Evolutionary conservation across 2,329 filamentous ascomycete genomes (phyloP), one percentile per base, ranked within the genome.

Genomic region (Penicillium sp.): DNA sequence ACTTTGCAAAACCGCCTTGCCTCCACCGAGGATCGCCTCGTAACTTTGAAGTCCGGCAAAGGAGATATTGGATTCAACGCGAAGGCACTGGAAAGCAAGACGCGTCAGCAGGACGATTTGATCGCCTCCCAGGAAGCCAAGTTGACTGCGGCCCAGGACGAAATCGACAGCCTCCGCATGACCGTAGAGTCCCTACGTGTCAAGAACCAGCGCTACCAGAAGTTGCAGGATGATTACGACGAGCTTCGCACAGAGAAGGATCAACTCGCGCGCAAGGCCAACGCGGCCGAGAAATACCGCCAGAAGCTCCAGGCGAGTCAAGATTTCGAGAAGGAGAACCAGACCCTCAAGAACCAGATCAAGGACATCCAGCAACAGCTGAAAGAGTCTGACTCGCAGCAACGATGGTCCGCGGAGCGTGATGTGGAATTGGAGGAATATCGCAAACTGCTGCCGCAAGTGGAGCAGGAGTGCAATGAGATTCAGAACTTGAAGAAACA

Each of bases 111-210:
- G 64, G 86, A 90, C 69, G 81, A 87, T 54, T 78, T 91, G 47
- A 92, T 92, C 66, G 85, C 86, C 38, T 82, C 79, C 22, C 83
- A 91, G 62, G 89, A 92, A 69, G 81, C 82, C 18, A 83, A 89
- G 62, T 74, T 87, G 10, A 83, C 88, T 53, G 77, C 81, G 31
- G 64, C 73, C 29, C 74, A 79, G 54, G 70, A 76, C 52, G 75
- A 78, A 55, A 71, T 77, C 6, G 75, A 77, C 57, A 72, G 73
- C 27, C 62, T 79, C 27, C 70, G 73, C 18, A 79, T 77, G 71
- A 72, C 70, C 0, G 68, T 77, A 22, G 76, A 78, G 54, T 74
- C 75, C 5, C 63, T 78, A 54, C 73, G 73, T 43, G 71, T 76
- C 52, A 77, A 79, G 60, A 75, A 74, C 16, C 74, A 78, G 55